These are phyloP conservation scores for Saposhnikovia divaricata DNA, from an alignment of 129 eudicot genomes.

Conservation along the genomic window DNA sequence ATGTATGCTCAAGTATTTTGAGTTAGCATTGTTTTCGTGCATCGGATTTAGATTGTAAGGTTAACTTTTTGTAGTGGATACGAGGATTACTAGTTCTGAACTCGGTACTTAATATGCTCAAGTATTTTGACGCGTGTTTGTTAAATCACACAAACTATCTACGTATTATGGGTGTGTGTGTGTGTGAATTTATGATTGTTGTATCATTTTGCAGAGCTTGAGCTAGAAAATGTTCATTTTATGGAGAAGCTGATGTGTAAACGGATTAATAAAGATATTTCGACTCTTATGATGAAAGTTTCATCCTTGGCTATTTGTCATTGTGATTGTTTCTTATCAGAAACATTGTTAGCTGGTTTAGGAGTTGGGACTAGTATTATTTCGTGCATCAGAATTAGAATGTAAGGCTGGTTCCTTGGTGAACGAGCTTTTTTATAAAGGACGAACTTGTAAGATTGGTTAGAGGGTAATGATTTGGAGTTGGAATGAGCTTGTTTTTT, in stretches of 20 bases:
- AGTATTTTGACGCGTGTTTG: slow-evolving; percentile 23
- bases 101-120: slow-evolving; percentile 75
- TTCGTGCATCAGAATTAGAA: not conserved
- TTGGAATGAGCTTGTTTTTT: not conserved
- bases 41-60: not conserved
- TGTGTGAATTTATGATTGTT: not conserved
- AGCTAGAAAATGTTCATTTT: not conserved
- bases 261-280: not conserved
- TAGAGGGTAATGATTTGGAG: not conserved
- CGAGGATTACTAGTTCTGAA: slow-evolving; percentile 58
- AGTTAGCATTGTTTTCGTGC: not conserved
- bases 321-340: not conserved
- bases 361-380: not conserved
- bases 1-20: slow-evolving; percentile 94
- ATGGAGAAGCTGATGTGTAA: not conserved
- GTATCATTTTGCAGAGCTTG: not conserved
- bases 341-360: not conserved
- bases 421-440: not conserved
- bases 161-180: not conserved
- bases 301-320: not conserved
- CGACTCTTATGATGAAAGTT: not conserved
- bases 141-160: not conserved
- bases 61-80: not conserved
- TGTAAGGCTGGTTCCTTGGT: not conserved
- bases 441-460: not conserved